These are phyloP conservation scores for Pugionium cornutum DNA, from an alignment of 345 rosid genomes.

Conservation along the genomic window DNA sequence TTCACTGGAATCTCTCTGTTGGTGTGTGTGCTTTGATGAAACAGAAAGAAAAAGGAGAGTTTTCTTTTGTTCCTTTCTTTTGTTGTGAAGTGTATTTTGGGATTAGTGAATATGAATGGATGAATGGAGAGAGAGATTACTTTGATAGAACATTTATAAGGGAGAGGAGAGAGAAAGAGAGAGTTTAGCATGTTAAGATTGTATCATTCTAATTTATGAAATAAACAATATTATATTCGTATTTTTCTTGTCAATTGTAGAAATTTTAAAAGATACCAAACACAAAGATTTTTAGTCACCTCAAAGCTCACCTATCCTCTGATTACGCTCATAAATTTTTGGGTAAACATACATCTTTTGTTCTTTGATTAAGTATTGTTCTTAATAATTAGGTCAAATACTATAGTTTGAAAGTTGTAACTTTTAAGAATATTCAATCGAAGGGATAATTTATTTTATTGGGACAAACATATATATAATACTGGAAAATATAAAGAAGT, in stretches of 20 bases:
- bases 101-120: conserved; percentile 31
- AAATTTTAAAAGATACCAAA: not conserved
- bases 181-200: not conserved
- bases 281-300: conserved; percentile 30
- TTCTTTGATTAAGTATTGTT: too few relatives aligned
- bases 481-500: not conserved
- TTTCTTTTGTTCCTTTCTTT: too few relatives aligned
- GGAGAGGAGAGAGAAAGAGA: not conserved
- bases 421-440: conserved; percentile 15
- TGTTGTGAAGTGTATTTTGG: not conserved
- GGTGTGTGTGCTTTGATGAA: conserved; percentile 23
- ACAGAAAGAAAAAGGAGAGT: not conserved
- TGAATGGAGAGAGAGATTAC: conserved; percentile 28
- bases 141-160: conserved; percentile 33
- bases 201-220: not conserved
- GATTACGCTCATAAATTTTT: not conserved
- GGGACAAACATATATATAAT: conserved; percentile 1
- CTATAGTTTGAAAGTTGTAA: conserved; percentile 6
- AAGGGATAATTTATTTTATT: conserved; percentile 30
- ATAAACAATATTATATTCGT: too few relatives aligned
- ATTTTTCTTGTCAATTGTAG: too few relatives aligned
- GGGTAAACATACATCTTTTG: too few relatives aligned
- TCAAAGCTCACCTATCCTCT: conserved; percentile 17
- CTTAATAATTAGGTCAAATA: not conserved
- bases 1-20: conserved; percentile 21